phyloP scores from a whole-genome alignment of 192 early-diverging fungal species.

The Entomortierella chlamydospora region DNA sequence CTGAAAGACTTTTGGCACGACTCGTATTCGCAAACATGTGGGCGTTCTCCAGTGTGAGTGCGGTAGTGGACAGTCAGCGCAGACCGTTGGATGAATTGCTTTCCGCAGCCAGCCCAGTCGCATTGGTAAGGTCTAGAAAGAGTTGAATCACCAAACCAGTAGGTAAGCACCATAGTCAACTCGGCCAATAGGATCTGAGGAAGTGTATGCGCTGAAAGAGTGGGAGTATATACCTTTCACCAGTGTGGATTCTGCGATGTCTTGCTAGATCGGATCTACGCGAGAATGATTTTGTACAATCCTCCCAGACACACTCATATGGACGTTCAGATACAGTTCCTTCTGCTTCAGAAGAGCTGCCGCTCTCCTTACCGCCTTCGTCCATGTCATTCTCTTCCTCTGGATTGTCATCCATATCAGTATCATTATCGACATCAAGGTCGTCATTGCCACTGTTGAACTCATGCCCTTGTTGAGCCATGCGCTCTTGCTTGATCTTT shows the following conservation, averaged over 20 bases:
- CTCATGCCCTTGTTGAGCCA: neutral
- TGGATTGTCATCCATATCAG: slow-evolving; percentile 27
- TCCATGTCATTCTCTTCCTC: slow-evolving; percentile 18
- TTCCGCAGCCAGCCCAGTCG: slow-evolving; percentile 72
- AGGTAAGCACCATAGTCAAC: no score
- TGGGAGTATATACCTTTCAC: slow-evolving; percentile 60
- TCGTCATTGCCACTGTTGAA: slow-evolving; percentile 16
- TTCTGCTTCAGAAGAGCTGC: slow-evolving; percentile 47
- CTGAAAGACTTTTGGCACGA: slow-evolving; percentile 81
- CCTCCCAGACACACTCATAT: slow-evolving; percentile 68
- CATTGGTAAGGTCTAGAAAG: slow-evolving; percentile 67
- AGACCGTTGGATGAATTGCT: slow-evolving; percentile 83
- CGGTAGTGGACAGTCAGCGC: slow-evolving; percentile 82
- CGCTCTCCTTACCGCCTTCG: slow-evolving; percentile 36
- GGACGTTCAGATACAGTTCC: slow-evolving; percentile 56
- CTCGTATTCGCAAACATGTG: slow-evolving; percentile 73
- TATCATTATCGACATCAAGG: slow-evolving; percentile 28
- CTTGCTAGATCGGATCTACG: slow-evolving; percentile 79
- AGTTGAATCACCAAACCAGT: no score
- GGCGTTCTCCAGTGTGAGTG: slow-evolving; percentile 79
- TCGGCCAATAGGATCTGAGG: no score
- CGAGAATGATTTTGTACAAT: slow-evolving; percentile 76
- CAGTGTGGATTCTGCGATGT: slow-evolving; percentile 80
- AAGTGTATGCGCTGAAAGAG: no score
- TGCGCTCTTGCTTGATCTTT: slow-evolving; percentile 12